phyloP scores from a whole-genome alignment of 495 filamentous ascomycete species.

The Astrocystis sublimbata region DNA sequence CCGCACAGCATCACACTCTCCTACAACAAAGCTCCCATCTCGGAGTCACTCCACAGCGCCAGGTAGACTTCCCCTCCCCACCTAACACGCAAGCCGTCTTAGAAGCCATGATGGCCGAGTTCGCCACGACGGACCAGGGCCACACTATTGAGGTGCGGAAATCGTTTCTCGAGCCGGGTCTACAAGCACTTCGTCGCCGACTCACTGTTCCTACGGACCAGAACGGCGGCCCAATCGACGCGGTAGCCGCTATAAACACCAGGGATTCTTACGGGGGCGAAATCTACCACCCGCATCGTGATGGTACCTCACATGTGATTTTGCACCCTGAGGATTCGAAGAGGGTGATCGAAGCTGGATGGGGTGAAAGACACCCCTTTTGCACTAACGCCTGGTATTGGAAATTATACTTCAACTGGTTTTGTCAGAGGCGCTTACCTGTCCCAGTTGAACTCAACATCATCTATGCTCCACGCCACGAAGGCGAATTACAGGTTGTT shows the following conservation, averaged over 20 bases:
- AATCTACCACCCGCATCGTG: too few relatives aligned
- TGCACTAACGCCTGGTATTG: not conserved
- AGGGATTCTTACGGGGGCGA: not conserved
- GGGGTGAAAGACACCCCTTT: slow-evolving; percentile 1
- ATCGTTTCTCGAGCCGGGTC: not conserved
- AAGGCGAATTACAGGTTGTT: not conserved
- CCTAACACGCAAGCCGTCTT: not conserved
- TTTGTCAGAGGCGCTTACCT: too few relatives aligned
- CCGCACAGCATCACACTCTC: not conserved
- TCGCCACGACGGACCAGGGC: not conserved
- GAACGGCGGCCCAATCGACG: not conserved
- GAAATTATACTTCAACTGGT: too few relatives aligned
- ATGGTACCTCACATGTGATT: not conserved
- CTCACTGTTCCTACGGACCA: not conserved
- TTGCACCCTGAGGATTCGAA: too few relatives aligned
- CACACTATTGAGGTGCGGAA: not conserved
- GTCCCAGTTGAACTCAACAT: not conserved
- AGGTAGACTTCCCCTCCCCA: not conserved
- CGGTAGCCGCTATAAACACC: not conserved
- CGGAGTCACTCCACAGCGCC: not conserved
- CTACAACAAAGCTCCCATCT: not conserved
- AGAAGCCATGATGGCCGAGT: not conserved
- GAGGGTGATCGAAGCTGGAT: not conserved
- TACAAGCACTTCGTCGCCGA: slow-evolving; percentile 1
- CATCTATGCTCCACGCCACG: not conserved